Base-by-base conservation (phyloP, 2,329 filamentous ascomycete species). In the Metarhizium album region DNA sequence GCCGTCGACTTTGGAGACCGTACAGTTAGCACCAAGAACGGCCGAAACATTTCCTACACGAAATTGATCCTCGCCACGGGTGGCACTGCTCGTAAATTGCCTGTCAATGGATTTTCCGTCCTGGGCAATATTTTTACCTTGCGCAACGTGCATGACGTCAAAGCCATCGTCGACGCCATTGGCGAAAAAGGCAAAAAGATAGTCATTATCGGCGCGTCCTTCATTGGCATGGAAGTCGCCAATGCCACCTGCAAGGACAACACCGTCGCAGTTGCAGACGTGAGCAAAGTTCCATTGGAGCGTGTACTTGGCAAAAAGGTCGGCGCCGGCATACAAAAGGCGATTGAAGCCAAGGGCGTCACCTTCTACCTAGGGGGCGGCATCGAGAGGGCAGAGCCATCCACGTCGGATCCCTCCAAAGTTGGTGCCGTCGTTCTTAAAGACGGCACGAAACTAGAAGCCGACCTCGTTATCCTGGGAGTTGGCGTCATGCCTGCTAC, bases 141-240 rank as follows among this genome's bases (percentile, higher is more conserved):
- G 11, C 82, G 93, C 49, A 83, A 75, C 11, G 74, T 94, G n/a
- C 76, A 83, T 42, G 84, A 97, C 62, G 80, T 84, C 1, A 81
- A 90, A 64, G 76, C 75, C 52, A 96, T 98, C 57, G 75, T 89
- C 24, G 76, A 74, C 1, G 88, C 89, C 6, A 86, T 95, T 45
- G 89, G 89, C 29, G 80, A 87, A 46, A 82, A 87, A 63, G 82
- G 82, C 53, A 96, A 95, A 76, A 96, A 95, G 68, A 82, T 98
- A 57, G 89, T 95, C 45, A 76, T 98, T 14, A 76, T 98, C 49
- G 93, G 93, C 40, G 91, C 86, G 53, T 95, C 89, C 1, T 98
- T 98, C 68, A 98, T 98, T 62, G 93, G 93, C 40, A 94, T 98
- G 87, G 93, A 98, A 68, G 80, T 94, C n/a, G 91, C 87, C 54